Conservation (phyloP, 2,329 filamentous ascomycete species). For the Aspergillus piperis region DNA sequence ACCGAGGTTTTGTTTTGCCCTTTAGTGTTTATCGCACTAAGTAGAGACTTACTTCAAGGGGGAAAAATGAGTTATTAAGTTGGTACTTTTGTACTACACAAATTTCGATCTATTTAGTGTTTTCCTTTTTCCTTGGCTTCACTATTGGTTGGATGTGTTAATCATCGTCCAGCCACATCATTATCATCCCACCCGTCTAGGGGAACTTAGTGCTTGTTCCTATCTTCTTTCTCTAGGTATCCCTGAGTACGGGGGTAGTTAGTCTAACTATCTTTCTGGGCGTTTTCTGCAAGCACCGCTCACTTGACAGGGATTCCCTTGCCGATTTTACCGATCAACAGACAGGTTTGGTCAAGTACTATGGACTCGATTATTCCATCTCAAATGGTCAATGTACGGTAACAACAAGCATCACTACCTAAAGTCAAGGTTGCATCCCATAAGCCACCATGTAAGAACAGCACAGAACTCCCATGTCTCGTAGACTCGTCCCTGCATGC, state of each 20-base stretch:
- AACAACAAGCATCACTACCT: slow-evolving; percentile 2
- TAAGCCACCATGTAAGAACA: slow-evolving; percentile 20
- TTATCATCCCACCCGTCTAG: not conserved
- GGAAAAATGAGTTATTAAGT: no score
- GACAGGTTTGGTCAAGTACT: not conserved
- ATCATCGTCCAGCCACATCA: slow-evolving; percentile 4
- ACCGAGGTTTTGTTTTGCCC: not conserved
- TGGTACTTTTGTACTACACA: no score
- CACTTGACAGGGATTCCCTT: not conserved
- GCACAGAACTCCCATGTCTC: slow-evolving; percentile 33
- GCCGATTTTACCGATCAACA: not conserved
- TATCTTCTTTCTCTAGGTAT: not conserved
- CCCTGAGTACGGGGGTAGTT: not conserved
- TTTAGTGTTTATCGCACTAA: not conserved
- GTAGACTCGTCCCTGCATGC: slow-evolving; percentile 14
- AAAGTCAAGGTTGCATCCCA: slow-evolving; percentile 19
- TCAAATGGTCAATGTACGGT: slow-evolving; percentile 16
- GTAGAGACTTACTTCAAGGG: not conserved
- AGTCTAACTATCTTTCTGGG: not conserved
- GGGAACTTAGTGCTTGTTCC: not conserved
- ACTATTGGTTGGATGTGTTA: not conserved
- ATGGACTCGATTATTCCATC: slow-evolving; percentile 5
- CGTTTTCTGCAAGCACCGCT: slow-evolving; percentile 1
- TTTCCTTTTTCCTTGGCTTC: slow-evolving; percentile 10
- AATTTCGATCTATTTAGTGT: not conserved